phyloP scores from a whole-genome alignment of 345 rosid species.

The Passiflora organensis region DNA sequence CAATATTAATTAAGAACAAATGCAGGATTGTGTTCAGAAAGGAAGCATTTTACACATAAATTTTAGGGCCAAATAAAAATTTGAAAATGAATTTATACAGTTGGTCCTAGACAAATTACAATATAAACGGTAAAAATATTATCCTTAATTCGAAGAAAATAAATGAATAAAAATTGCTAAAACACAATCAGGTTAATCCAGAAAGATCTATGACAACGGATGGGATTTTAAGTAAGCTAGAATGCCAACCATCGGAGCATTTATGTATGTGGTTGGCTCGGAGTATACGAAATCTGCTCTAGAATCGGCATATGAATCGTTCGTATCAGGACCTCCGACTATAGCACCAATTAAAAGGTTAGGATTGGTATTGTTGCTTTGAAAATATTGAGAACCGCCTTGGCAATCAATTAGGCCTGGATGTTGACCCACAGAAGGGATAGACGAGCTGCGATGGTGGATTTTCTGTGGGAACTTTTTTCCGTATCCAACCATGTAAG shows the following conservation, averaged over 20 bases:
- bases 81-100: too few relatives aligned
- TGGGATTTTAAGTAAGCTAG: conserved; percentile 47
- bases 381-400: conserved; percentile 13
- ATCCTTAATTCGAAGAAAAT: background rate
- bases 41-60: too few relatives aligned
- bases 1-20: too few relatives aligned
- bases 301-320: conserved; percentile 29
- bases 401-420: conserved; percentile 6
- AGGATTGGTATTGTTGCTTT: conserved; percentile 11
- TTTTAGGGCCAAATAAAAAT: too few relatives aligned
- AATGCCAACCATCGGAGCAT: conserved; percentile 60
- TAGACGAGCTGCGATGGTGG: conserved; percentile 21
- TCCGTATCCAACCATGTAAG: conserved; percentile 28
- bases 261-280: conserved; percentile 59
- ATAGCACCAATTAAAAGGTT: conserved; percentile 19
- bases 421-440: conserved; percentile 10
- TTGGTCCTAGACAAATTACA: too few relatives aligned
- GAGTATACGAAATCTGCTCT: conserved; percentile 43
- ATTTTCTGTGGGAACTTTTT: conserved; percentile 10
- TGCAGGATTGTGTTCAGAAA: too few relatives aligned
- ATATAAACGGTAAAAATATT: background rate
- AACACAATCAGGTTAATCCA: background rate
- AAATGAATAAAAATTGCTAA: background rate
- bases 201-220: background rate
- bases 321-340: conserved; percentile 17